These are phyloP conservation scores for Pestalotiopsis sp. DNA, from an alignment of 2,329 filamentous ascomycete genomes.

Conservation along the genomic window DNA sequence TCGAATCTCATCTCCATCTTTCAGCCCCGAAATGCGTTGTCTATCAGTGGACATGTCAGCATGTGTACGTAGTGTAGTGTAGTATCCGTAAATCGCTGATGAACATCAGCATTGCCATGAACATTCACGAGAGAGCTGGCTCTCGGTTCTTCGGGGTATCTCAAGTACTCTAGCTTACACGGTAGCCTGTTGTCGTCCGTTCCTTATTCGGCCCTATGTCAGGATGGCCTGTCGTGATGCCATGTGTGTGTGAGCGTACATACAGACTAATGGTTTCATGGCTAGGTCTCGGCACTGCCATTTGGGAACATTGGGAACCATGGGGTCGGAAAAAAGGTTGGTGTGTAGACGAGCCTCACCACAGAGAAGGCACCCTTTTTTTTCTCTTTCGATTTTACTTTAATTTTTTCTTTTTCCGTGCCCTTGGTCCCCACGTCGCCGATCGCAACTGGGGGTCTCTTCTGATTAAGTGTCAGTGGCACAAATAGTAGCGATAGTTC, in stretches of 20 bases:
- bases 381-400: not conserved
- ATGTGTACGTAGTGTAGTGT: not conserved
- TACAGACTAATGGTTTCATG: not conserved
- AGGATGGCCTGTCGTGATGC: not conserved
- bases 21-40: not conserved
- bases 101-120: not conserved
- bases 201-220: slow-evolving; percentile 3
- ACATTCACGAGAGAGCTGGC: not conserved
- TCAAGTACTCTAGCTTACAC: not conserved
- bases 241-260: not conserved
- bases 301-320: not conserved
- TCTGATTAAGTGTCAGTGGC: not conserved
- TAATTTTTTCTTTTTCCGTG: not conserved
- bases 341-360: not conserved
- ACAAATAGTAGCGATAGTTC: not conserved
- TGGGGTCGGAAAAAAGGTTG: not conserved
- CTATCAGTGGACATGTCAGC: not conserved
- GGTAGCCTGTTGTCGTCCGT: not conserved
- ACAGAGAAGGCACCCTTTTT: not conserved
- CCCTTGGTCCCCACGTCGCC: not conserved
- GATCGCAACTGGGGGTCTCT: not conserved
- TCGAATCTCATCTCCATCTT: not conserved
- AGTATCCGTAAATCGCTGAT: not conserved
- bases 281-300: not conserved
- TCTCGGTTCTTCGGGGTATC: slow-evolving; percentile 3